Conservation (phyloP, 371 early-diverging fungal species). For the Mucor irregularis region DNA sequence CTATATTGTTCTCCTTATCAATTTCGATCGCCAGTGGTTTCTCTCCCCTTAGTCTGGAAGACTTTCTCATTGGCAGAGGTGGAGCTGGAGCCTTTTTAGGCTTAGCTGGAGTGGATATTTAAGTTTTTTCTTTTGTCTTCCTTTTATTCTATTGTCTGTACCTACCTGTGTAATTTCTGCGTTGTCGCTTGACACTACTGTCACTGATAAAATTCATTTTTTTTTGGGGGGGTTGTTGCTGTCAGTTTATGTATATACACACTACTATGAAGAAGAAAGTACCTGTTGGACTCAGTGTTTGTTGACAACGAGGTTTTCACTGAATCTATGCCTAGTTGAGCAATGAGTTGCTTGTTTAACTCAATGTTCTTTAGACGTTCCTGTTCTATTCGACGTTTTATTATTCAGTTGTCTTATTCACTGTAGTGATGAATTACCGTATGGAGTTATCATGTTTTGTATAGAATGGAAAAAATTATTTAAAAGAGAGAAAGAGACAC, state of each 20-base stretch:
- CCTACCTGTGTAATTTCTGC: not conserved
- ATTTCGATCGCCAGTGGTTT: conserved; percentile 35
- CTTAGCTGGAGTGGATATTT: not conserved
- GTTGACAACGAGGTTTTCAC: not conserved
- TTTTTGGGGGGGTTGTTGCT: not conserved
- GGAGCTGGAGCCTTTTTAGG: conserved; percentile 9
- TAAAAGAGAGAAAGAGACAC: not conserved
- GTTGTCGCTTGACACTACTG: not conserved
- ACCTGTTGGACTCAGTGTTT: not conserved
- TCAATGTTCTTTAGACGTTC: conserved; percentile 65
- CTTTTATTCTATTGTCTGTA: too few species aligned
- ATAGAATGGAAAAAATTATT: not conserved
- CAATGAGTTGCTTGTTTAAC: conserved; percentile 60
- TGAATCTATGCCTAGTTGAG: conserved; percentile 42
- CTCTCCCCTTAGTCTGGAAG: conserved; percentile 52
- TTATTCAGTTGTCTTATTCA: not conserved
- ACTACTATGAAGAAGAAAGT: not conserved
- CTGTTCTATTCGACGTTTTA: conserved; percentile 36
- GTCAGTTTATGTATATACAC: not conserved
- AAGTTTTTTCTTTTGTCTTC: too few species aligned
- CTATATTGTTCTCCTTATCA: conserved; percentile 27
- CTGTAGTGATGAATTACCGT: conserved; percentile 13
- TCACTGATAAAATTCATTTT: not conserved
- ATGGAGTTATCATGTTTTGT: conserved; percentile 8
- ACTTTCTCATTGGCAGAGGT: conserved; percentile 35